Evolutionary conservation across 768 basidiomycete species (phyloP), one percentile per base, ranked within the genome.

Genomic region (Dioszegia crocea): DNA sequence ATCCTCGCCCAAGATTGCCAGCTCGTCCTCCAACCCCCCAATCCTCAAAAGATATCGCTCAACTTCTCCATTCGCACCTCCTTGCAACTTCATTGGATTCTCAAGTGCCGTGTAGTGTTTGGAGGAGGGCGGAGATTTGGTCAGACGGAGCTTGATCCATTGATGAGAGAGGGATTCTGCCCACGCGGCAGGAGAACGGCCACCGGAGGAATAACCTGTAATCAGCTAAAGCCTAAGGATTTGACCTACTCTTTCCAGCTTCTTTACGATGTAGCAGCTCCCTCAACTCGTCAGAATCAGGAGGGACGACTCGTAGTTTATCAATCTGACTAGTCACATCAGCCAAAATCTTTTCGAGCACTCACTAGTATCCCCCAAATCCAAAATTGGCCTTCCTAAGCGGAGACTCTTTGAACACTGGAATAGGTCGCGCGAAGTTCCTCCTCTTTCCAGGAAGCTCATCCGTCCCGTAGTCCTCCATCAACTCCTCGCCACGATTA

Each of bases 371-470:
- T 12, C 68, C 68, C 8, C 19, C 30, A 63, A 53, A 53, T 33
- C n/a, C 33, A 26, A 63, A 57, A 1, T 43, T 49, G 8, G 39
- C 41, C 19, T 19, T 39, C 16, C 52, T 46, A 50, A 50, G 17
- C 24, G 21, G 23, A 27, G 5, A 23, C 31, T n/a, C 48, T 14
- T 41, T 31, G 31, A 70, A 70, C 4, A 70, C 61, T 11, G 65
- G 68, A n/a, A 70, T 52, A 0, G 68, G 65, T 27, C 68, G 48
- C 3, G 54, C 63, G 46, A 70, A 63, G 43, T 70, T 70, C 52
- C 52, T 63, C 46, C 31, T 60, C 27, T 41, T 24, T 14, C 65
- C 63, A 5, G 36, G 9, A 5, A 9, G 24, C 16, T 40, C 38
- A 5, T 36, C 39, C 27, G 52, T 11, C 8, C 51, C 51, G 47